Evolutionary conservation across 2,329 filamentous ascomycete genomes (phyloP), one percentile per base, ranked within the genome.

Genomic region (Aureobasidium sp.): DNA sequence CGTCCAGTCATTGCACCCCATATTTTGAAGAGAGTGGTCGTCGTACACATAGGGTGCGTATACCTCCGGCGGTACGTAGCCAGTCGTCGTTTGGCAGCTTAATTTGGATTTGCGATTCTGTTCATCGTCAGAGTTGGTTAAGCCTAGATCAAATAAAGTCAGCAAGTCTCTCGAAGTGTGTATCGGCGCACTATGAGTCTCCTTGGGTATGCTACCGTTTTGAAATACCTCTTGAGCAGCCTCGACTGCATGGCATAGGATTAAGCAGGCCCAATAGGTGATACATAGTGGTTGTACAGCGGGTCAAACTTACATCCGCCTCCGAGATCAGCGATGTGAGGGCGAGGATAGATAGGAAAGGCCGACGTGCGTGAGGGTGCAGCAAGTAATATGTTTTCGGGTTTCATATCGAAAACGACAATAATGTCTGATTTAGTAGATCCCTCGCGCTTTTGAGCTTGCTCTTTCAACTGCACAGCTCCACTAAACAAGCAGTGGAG

Each of bases 331-430:
- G 53, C 39, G 10, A 55, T 44, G n/a, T 55, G 39, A 25, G 39
- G 27, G 16, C 53, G 39, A 36, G 53, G 53, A 21, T 55, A 55
- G 3, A 39, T 36, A 5, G 39, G 37, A 27, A 45, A 45, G 1
- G 15, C n/a, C 11, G 36, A 41, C 2, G 7, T 27, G 1, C 4
- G 5, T n/a, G 44, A 30, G 27, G 53, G 53, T n/a, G 34, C 15
- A 5, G 29, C 34, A 3, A 55, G 39, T 16, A 55, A 27, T 30
- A 45, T 44, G 29, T 55, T 55, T 0, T 27, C 29, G 8, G 39
- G 53, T n/a, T 55, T 55, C 53, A 55, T 55, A n/a, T 55, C 53
- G 29, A 34, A 44, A 2, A 55, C 53, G 9, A 55, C 53, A 9
- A 55, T 36, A 1, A 55, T 27, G 5, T 55, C 53, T 5, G 16